Conservation (phyloP, 331 rosid species). For the Ulmus americana region DNA sequence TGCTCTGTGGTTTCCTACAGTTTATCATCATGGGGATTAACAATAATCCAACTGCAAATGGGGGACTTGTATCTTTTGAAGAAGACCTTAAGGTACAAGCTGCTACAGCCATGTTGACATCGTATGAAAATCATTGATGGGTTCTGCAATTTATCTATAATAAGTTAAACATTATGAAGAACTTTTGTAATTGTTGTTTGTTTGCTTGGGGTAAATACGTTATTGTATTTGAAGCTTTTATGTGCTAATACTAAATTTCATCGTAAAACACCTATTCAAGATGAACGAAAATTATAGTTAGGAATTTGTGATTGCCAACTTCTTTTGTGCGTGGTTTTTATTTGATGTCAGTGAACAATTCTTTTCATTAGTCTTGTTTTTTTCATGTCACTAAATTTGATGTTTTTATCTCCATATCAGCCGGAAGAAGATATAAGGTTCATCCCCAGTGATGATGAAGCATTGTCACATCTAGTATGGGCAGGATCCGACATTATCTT, state of each 20-base stretch:
- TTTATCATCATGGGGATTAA: slow-evolving; percentile 46
- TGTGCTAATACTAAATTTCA: background rate
- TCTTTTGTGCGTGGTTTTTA: background rate
- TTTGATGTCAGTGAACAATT: background rate
- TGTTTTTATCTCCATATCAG: slow-evolving; percentile 11
- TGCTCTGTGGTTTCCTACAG: slow-evolving; percentile 42
- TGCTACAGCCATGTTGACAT: background rate
- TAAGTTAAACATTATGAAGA: background rate
- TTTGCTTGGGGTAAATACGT: background rate
- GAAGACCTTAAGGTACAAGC: slow-evolving; percentile 48
- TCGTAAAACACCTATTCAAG: background rate
- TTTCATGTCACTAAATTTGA: background rate
- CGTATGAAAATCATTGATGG: background rate
- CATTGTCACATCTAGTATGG: slow-evolving; percentile 49
- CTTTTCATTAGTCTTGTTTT: background rate
- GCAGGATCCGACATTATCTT: slow-evolving; percentile 78
- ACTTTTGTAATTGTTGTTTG: background rate
- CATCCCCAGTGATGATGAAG: slow-evolving; percentile 42
- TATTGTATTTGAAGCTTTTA: background rate
- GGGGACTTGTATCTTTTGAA: slow-evolving; percentile 41
- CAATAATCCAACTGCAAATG: slow-evolving; percentile 31
- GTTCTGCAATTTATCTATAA: background rate
- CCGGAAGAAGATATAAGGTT: slow-evolving; percentile 51
- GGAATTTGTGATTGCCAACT: background rate
- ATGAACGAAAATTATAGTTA: background rate